Evolutionary conservation across 768 basidiomycete genomes (phyloP), one percentile per base, ranked within the genome.

Genomic region (Cystobasidium ongulense): DNA sequence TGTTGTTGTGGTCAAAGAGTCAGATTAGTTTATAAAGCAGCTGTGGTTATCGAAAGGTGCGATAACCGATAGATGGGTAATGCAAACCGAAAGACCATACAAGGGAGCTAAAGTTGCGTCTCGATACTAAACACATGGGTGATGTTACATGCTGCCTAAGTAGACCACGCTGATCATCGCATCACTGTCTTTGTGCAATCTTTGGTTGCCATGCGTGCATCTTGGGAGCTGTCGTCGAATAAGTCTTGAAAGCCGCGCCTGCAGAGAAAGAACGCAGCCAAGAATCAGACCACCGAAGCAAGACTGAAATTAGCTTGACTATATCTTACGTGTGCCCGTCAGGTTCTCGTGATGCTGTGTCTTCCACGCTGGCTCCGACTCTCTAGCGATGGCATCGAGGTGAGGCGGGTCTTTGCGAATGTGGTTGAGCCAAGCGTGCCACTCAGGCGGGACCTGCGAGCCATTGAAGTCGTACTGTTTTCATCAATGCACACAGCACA

Each of bases 381-480:
- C 33, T 36, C 38, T 67, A 81, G 95, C 83, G 29, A 91, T 82
- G 0, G 84, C 80, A 79, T 98, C 95, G 73, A 88, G 84, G 0
- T 85, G 83, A 0, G 95, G 95, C 3, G 92, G 86, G 29, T 88
- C 86, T 76, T 88, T 86, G 62, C 95, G 89, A 78, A 95, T 96
- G 80, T 96, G 92, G 11, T 86, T 85, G 41, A 97, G 82, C 94
- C 94, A 98, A 3, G 93, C 88, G 83, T 96, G 95, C 95, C 95
- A 97, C 82, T 95, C 93, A 0, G 94, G 86, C 18, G 92, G 90
- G 39, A 96, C 88, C 84, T 99, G 95, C 0, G 91, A 86, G n/a
- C 90, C 91, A 78, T 97, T 89, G 82, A 85, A 88, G 75, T 92
- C 87, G 25, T 53, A 59, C 57, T 59, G 57, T 59, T 46, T 46